These are phyloP conservation scores for Colletotrichum acutatum DNA, from an alignment of 2,329 filamentous ascomycete genomes.

Conservation along the genomic window DNA sequence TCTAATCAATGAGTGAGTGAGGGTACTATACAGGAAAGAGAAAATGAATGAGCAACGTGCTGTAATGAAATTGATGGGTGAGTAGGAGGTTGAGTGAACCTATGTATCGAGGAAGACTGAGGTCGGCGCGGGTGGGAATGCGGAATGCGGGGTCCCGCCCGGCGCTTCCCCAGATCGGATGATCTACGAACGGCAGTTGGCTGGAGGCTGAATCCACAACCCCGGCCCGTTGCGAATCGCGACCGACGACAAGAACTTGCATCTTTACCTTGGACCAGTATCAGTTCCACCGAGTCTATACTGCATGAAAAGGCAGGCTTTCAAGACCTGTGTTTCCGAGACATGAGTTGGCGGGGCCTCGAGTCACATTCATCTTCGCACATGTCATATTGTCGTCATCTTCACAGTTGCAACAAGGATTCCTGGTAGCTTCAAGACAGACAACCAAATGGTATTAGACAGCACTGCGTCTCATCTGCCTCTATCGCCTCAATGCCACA, in stretches of 20 bases:
- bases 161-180: constrained; percentile 30
- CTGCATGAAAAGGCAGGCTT: background rate
- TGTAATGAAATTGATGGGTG: background rate
- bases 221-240: constrained; percentile 21
- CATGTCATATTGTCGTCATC: background rate
- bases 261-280: background rate
- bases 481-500: constrained; percentile 2
- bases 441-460: constrained; percentile 19
- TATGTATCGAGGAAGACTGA: background rate
- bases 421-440: background rate
- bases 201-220: constrained; percentile 3
- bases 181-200: constrained; percentile 15
- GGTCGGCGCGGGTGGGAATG: constrained; percentile 18
- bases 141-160: constrained; percentile 25
- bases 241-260: background rate
- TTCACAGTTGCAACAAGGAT: background rate
- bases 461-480: constrained; percentile 20
- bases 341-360: no score
- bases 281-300: background rate
- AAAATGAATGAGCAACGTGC: background rate
- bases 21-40: background rate
- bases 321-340: background rate
- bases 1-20: background rate
- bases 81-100: background rate
- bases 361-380: background rate